phyloP scores from a whole-genome alignment of 2,329 filamentous ascomycete genomes.

The Didymosphaeria variabile region DNA sequence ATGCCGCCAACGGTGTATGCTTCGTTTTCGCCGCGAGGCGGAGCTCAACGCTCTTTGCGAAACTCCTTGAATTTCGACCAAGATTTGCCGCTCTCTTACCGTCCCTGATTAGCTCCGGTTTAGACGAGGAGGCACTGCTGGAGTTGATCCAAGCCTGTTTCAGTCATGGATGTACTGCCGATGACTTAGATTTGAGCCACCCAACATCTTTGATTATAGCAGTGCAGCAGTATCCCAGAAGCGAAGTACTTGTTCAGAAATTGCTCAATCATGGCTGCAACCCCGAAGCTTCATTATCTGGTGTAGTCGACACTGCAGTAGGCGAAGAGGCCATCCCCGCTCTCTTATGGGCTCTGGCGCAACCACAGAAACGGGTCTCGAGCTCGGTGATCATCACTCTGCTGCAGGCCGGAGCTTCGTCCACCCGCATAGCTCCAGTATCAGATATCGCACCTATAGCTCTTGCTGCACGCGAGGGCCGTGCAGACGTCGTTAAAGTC shows the following conservation, averaged over 20 bases:
- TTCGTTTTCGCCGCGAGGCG: constrained; percentile 43
- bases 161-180: constrained; percentile 54
- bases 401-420: constrained; percentile 64
- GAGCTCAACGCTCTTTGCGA: constrained; percentile 32
- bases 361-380: constrained; percentile 70
- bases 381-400: constrained; percentile 66
- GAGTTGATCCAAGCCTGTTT: constrained; percentile 64
- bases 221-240: constrained; percentile 38
- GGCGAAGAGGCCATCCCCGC: constrained; percentile 66
- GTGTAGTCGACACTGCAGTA: constrained; percentile 57
- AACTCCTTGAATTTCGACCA: constrained; percentile 54
- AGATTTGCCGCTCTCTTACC: constrained; percentile 64
- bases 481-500: constrained; percentile 65
- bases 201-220: constrained; percentile 30
- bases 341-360: constrained; percentile 68
- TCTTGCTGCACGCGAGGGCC: constrained; percentile 65
- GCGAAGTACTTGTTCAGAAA: constrained; percentile 28
- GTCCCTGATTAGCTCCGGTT: constrained; percentile 62
- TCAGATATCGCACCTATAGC: constrained; percentile 68
- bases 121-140: constrained; percentile 56
- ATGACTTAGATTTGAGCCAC: constrained; percentile 28
- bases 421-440: constrained; percentile 63
- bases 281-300: constrained; percentile 54
- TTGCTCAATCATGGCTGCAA: constrained; percentile 39
- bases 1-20: constrained; percentile 39